Evolutionary conservation across 1,139 yeast species (phyloP).

Genomic region (Diutina siamensis): DNA sequence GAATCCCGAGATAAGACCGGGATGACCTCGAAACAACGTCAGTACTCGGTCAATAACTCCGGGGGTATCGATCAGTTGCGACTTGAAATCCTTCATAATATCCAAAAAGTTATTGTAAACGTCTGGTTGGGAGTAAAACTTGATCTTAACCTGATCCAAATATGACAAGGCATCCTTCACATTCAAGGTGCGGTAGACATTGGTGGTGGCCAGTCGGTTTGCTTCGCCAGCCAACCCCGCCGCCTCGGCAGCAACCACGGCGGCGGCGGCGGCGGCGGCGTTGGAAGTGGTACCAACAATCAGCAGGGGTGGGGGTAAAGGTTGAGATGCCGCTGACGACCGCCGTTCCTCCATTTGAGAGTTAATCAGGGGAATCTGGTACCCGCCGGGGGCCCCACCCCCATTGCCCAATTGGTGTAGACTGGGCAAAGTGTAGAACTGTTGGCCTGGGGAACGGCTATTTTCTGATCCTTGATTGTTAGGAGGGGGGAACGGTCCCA

Average conservation of each 20-base stretch:
- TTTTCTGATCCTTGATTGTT: neutral
- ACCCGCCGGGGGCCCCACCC: slow-evolving; percentile 21
- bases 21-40: slow-evolving; percentile 82
- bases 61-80: slow-evolving; percentile 87
- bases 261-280: neutral
- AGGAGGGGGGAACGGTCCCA: slow-evolving; percentile 1
- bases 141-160: slow-evolving; percentile 89
- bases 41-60: slow-evolving; percentile 97
- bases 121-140: slow-evolving; percentile 85
- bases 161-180: slow-evolving; percentile 94
- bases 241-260: neutral
- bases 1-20: slow-evolving; percentile 88
- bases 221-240: slow-evolving; percentile 6
- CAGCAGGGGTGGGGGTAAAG: slow-evolving; percentile 5
- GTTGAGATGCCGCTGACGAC: slow-evolving; percentile 6
- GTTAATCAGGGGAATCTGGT: slow-evolving; percentile 36
- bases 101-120: slow-evolving; percentile 93
- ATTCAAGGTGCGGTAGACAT: slow-evolving; percentile 74
- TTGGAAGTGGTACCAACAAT: neutral
- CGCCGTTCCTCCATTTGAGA: slow-evolving; percentile 16
- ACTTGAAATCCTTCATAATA: slow-evolving; percentile 96
- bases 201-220: slow-evolving; percentile 31
- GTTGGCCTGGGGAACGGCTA: slow-evolving; percentile 25
- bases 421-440: slow-evolving; percentile 40
- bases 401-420: slow-evolving; percentile 40